phyloP scores from a whole-genome alignment of 371 early-diverging fungal genomes.

The Mucor indicus region DNA sequence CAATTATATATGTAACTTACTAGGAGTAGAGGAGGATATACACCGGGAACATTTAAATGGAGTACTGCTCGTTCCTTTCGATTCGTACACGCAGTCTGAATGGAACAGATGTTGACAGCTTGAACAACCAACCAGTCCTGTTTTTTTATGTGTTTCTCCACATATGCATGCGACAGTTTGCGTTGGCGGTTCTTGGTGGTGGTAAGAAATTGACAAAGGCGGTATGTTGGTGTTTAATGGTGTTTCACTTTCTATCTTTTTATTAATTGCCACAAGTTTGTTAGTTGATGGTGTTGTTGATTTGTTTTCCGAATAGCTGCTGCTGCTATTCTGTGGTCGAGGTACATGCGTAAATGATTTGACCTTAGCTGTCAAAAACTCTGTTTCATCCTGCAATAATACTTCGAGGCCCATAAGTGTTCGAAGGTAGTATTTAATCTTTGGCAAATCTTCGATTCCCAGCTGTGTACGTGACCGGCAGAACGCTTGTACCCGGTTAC shows the following conservation, averaged over 20 bases:
- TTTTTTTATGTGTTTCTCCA: no score
- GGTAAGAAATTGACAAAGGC: no score
- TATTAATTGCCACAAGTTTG: background rate
- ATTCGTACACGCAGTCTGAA: no score
- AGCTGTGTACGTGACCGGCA: conserved; percentile 35
- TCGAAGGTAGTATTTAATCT: conserved; percentile 45
- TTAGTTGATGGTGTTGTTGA: background rate
- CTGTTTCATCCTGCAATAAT: conserved; percentile 39
- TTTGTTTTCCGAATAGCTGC: background rate
- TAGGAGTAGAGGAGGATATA: no score
- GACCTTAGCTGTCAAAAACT: conserved; percentile 45
- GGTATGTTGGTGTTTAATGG: no score
- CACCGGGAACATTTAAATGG: no score
- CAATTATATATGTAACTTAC: no score
- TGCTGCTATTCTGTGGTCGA: background rate
- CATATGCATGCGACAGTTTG: no score
- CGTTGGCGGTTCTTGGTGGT: background rate
- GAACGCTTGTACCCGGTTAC: conserved; percentile 35
- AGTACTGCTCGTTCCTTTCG: no score
- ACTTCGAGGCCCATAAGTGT: conserved; percentile 62
- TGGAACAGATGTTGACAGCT: no score
- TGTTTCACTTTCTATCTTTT: no score
- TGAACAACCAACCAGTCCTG: no score
- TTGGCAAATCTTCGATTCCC: conserved; percentile 31
- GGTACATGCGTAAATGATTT: conserved; percentile 25